Evolutionary conservation across 208 protist species (phyloP), one percentile per base, ranked within the genome.

Genomic region (Trypanosoma brucei): DNA sequence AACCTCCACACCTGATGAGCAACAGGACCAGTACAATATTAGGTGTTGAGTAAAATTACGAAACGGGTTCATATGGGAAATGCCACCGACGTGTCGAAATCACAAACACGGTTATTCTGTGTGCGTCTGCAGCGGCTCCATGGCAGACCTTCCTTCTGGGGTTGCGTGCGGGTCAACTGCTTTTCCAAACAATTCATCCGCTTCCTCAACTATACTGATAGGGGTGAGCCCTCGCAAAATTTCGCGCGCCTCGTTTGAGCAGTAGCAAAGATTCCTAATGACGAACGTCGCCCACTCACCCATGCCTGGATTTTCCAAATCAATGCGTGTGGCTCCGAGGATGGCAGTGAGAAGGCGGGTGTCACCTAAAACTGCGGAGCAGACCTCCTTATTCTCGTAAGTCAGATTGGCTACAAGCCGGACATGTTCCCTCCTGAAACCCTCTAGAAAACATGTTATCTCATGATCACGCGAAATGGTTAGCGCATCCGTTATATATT

Each of bases 231-330:
- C 54, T 37, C 72, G 65, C 45, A 95, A 81, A 55, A 77, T 83
- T 22, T 91, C 86, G 36, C 72, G 52, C 31, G 84, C 89, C 37
- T 66, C 56, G 5, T 60, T 46, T n/a, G 72, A 76, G 9, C 74
- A 79, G 11, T 56, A 68, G 60, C 85, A 93, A 36, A 96, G 72
- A 64, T 96, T 96, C 35, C 88, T 78, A 44, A 96, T 88, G 9
- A 75, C 69, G 59, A 96, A 96, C 61, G 92, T 76, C 14, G 91
- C 81, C 88, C 91, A 96, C 64, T 96, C 84, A 1, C 80, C 83
- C 77, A 94, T 87, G 14, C 86, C 83, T 13, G 91, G 84, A 62
- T 96, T 96, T 38, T 96, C 91, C 53, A 87, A 86, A 59, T 96
- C 91, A 57, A 93, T 83, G 7, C 79, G 73, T 11, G 88, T 94